These are phyloP conservation scores for Dichotomopilus funicola DNA, from an alignment of 2,329 filamentous ascomycete genomes.

Conservation along the genomic window DNA sequence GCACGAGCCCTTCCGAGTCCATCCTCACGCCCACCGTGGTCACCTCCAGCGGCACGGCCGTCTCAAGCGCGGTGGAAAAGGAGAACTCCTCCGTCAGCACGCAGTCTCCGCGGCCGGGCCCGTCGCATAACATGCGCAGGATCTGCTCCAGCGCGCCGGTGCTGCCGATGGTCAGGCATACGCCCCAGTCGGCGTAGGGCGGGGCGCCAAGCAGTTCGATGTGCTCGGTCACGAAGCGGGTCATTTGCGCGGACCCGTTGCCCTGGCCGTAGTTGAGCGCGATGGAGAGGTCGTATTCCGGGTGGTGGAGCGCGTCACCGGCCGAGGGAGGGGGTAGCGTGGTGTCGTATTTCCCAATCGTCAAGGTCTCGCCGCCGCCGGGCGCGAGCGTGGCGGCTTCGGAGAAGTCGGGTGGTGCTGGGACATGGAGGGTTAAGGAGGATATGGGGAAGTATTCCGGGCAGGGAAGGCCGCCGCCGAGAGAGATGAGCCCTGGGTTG, in stretches of 20 bases:
- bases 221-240: conserved; percentile 90
- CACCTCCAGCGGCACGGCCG: conserved; percentile 47
- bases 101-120: conserved; percentile 59
- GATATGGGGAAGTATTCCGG: conserved; percentile 91
- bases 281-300: conserved; percentile 68
- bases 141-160: conserved; percentile 81
- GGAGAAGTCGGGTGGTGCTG: conserved; percentile 61
- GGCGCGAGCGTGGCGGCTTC: conserved; percentile 55
- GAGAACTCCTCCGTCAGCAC: conserved; percentile 87
- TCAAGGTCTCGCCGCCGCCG: conserved; percentile 50
- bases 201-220: conserved; percentile 76
- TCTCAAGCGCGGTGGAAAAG: conserved; percentile 67
- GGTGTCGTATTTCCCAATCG: conserved; percentile 75
- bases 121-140: conserved; percentile 70
- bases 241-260: conserved; percentile 74
- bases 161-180: conserved; percentile 75
- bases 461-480: conserved; percentile 86
- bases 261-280: conserved; percentile 92
- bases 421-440: conserved; percentile 67
- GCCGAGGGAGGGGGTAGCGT: conserved; percentile 31
- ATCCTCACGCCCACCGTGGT: conserved; percentile 44
- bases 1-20: conserved; percentile 48
- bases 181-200: conserved; percentile 85
- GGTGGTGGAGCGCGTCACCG: neutral
- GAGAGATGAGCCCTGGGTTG: conserved; percentile 77